These are phyloP conservation scores for Artomyces pyxidatus DNA, from an alignment of 768 basidiomycete species.

Conservation along the genomic window DNA sequence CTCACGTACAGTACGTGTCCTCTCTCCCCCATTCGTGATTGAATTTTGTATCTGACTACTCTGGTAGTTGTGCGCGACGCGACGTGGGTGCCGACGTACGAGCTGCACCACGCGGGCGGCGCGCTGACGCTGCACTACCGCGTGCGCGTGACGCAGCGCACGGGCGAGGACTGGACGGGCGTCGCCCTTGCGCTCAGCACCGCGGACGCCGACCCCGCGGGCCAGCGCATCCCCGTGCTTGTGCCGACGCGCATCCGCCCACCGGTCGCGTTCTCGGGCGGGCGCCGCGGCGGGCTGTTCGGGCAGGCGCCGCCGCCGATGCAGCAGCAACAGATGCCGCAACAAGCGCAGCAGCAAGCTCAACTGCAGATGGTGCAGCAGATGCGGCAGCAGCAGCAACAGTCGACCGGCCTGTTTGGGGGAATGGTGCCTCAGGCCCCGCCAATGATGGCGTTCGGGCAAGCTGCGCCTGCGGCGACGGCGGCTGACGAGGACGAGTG, in stretches of 20 bases:
- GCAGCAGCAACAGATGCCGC: neutral
- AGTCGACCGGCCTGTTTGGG: no score
- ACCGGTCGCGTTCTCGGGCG: no score
- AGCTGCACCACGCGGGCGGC: conserved; percentile 42
- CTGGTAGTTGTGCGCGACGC: conserved; percentile 41
- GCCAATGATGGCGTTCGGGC: no score
- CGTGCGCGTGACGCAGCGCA: conserved; percentile 42
- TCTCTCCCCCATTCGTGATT: neutral
- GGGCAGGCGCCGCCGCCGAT: no score
- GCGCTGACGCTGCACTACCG: conserved; percentile 45
- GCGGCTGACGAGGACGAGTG: neutral
- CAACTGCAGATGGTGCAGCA: no score
- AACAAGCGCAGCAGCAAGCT: no score
- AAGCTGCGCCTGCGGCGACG: neutral
- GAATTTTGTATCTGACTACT: neutral
- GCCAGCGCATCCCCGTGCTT: conserved; percentile 23
- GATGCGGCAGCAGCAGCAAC: no score
- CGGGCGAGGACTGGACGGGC: conserved; percentile 55
- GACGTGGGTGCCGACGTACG: conserved; percentile 47
- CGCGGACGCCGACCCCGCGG: conserved; percentile 31
- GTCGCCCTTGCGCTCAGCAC: conserved; percentile 46
- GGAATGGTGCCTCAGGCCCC: no score
- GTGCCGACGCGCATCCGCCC: conserved; percentile 7
- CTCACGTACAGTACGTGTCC: conserved; percentile 42
- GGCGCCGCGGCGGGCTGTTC: no score